phyloP scores from a whole-genome alignment of 441 rosid genomes.

The Kokia cookei region DNA sequence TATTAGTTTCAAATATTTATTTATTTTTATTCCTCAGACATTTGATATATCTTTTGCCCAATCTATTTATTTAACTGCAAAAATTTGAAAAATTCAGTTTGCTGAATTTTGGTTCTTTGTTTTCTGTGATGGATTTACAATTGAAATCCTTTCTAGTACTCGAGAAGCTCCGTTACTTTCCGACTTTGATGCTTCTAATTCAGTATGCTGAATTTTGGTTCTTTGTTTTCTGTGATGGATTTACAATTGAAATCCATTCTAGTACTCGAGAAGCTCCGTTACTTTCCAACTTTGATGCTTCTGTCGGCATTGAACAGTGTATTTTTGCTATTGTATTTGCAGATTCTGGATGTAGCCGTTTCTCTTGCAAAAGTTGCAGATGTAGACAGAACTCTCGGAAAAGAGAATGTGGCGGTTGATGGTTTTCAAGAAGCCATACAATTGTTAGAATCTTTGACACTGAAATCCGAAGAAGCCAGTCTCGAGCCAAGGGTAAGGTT shows the following conservation, averaged over 20 bases:
- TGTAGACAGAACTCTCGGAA: conserved; percentile 67
- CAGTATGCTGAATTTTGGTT: neutral
- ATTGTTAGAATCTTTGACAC: conserved; percentile 60
- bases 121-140: neutral
- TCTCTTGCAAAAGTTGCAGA: conserved; percentile 98
- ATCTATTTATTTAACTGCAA: neutral
- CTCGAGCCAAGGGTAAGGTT: conserved; percentile 75
- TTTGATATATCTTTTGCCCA: neutral
- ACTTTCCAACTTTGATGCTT: neutral
- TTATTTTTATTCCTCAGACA: neutral
- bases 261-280: neutral
- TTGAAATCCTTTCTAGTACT: neutral
- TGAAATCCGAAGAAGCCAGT: conserved; percentile 63
- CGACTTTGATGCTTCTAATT: neutral
- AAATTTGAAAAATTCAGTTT: neutral
- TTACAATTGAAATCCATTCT: neutral
- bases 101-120: too few relatives aligned
- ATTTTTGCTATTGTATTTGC: neutral
- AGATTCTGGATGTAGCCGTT: conserved; percentile 85
- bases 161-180: neutral
- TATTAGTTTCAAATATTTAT: neutral
- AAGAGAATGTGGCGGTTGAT: conserved; percentile 53
- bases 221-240: neutral
- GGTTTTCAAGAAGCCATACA: conserved; percentile 82
- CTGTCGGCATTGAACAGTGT: neutral